These are phyloP conservation scores for Halophytophthora batemanensis DNA, from an alignment of 352 stramenopile species.

Conservation along the genomic window DNA sequence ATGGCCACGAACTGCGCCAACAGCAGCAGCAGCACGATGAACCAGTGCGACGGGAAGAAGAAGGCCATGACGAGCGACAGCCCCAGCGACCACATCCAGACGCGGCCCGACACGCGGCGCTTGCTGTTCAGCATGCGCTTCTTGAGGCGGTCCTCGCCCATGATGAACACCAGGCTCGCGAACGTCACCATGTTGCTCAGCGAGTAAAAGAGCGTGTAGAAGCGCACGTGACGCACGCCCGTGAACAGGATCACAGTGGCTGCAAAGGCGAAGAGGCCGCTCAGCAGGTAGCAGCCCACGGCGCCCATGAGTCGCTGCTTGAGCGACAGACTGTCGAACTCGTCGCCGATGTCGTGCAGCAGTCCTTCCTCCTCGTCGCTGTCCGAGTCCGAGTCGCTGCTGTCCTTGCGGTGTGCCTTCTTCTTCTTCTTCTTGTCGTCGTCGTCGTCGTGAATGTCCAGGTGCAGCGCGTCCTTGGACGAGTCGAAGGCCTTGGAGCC, in stretches of 20 bases:
- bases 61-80: slow-evolving; percentile 43
- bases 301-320: slow-evolving; percentile 35
- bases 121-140: slow-evolving; percentile 44
- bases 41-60: slow-evolving; percentile 39
- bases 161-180: slow-evolving; percentile 42
- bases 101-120: slow-evolving; percentile 21
- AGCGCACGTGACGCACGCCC: slow-evolving; percentile 37
- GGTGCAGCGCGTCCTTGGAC: slow-evolving; percentile 29
- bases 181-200: slow-evolving; percentile 43
- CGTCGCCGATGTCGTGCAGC: slow-evolving; percentile 30
- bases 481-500: slow-evolving; percentile 22
- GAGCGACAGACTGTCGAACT: slow-evolving; percentile 38
- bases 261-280: slow-evolving; percentile 29
- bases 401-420: slow-evolving; percentile 24
- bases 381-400: slow-evolving; percentile 34
- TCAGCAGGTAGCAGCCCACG: slow-evolving; percentile 36
- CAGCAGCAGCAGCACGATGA: slow-evolving; percentile 50
- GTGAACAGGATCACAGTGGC: slow-evolving; percentile 36
- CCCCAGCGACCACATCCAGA: slow-evolving; percentile 42
- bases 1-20: slow-evolving; percentile 50
- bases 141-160: slow-evolving; percentile 32
- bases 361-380: slow-evolving; percentile 39
- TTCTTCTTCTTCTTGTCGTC: slow-evolving; percentile 22
- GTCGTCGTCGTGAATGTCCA: slow-evolving; percentile 33
- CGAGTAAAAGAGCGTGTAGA: slow-evolving; percentile 41